Percentiles rank a stretch among this genome's conserved stretches.
phyloP scores from a whole-genome alignment of 192 early-diverging fungal genomes.

The Kappamyces sp. region DNA sequence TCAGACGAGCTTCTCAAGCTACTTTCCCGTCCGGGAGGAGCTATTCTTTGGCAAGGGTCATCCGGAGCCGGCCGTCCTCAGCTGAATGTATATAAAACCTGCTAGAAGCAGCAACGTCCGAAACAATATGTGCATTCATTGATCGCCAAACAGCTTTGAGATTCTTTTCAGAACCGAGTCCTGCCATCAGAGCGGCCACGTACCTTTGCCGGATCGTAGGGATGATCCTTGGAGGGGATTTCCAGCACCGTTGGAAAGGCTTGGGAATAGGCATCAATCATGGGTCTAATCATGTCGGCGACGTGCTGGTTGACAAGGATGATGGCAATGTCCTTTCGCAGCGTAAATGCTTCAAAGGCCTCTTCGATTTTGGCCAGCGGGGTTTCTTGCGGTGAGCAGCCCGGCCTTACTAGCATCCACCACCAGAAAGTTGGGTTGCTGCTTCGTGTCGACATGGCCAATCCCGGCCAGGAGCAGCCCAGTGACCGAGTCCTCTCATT shows the following conservation, averaged over 20 bases:
- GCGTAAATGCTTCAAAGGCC: constrained; percentile 78
- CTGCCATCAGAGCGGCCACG: background rate
- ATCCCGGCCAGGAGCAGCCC: constrained; percentile 96
- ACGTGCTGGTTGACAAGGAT: constrained; percentile 97
- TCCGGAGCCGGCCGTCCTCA: no score
- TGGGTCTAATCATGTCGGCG: constrained; percentile 83
- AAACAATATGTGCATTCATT: background rate
- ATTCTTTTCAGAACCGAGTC: constrained; percentile 53
- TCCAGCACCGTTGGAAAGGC: constrained; percentile 98
- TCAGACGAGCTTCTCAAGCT: no score
- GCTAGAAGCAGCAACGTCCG: no score
- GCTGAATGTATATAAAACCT: no score
- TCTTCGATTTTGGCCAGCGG: constrained; percentile 50
- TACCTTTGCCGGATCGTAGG: constrained; percentile 77
- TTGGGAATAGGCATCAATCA: constrained; percentile 83
- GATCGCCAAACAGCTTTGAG: constrained; percentile 47
- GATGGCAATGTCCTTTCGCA: constrained; percentile 95
- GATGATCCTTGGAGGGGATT: constrained; percentile 98
- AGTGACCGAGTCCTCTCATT: constrained; percentile 61
- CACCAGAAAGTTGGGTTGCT: constrained; percentile 92
- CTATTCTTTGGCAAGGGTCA: no score
- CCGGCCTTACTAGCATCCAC: constrained; percentile 79
- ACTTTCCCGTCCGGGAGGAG: no score
- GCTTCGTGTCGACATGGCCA: constrained; percentile 88
- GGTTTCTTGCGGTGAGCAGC: constrained; percentile 29